Evolutionary conservation across 116 monocot species (phyloP).

Genomic region (Dioscorea cayenensis): DNA sequence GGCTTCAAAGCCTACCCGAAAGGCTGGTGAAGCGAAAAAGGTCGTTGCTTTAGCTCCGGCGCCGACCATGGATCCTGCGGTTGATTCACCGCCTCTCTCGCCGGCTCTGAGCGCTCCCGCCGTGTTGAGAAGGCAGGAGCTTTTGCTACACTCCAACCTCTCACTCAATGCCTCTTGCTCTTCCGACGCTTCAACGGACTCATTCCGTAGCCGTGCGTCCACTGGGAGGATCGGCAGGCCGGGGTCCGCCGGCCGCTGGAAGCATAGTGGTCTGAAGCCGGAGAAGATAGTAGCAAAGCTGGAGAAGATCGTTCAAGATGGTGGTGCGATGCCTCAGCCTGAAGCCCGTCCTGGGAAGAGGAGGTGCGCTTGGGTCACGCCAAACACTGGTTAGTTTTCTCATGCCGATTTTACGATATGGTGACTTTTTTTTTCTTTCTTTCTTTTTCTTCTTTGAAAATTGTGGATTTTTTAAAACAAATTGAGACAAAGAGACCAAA

Average conservation of each 20-base stretch:
- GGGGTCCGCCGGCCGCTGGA: constrained; percentile 21
- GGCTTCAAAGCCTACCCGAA: constrained; percentile 23
- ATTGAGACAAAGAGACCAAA: too few relatives aligned
- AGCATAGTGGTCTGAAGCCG: constrained; percentile 22
- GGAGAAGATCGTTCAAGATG: constrained; percentile 29
- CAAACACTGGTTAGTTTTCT: constrained; percentile 46
- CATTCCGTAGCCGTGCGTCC: constrained; percentile 84
- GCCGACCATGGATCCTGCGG: constrained; percentile 1
- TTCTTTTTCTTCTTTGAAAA: not conserved
- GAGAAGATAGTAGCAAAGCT: constrained; percentile 24
- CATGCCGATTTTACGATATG: not conserved
- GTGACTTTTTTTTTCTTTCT: not conserved
- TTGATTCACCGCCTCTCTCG: constrained; percentile 13
- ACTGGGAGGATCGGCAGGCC: constrained; percentile 61
- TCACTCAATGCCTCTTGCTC: constrained; percentile 87
- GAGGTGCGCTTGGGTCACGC: constrained; percentile 74
- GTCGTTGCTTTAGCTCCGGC: not conserved
- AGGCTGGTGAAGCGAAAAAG: constrained; percentile 7
- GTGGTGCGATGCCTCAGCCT: not conserved
- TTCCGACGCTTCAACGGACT: constrained; percentile 88
- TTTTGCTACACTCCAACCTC: constrained; percentile 50
- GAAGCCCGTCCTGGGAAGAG: constrained; percentile 39
- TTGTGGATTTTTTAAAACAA: too few relatives aligned
- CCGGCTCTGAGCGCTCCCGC: constrained; percentile 28
- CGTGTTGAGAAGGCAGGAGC: constrained; percentile 48